Evolutionary conservation across 2,329 filamentous ascomycete genomes (phyloP), one percentile per base, ranked within the genome.

Genomic region (Penicillium sp.): DNA sequence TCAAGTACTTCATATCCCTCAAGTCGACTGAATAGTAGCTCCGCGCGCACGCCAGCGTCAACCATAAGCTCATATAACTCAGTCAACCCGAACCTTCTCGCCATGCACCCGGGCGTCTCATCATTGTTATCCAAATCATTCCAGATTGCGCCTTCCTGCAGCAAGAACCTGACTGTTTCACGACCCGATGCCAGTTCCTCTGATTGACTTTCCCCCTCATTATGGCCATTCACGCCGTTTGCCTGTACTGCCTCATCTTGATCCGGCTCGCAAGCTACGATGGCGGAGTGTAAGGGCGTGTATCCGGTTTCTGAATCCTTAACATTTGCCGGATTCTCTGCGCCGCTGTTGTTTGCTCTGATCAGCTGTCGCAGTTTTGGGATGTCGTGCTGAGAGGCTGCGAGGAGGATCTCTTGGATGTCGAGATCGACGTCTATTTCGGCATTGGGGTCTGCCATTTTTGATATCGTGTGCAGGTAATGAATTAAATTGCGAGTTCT

Each of bases 61-160:
- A 97, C 89, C 69, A 93, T 90, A 57, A 91, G 73, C 42, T 88
- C 83, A 69, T 99, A 97, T 35, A 97, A 75, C 50, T 84, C 81
- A 54, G 74, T 80, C 65, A 89, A 77, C 0, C 88, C 87, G 23
- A 97, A 63, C 47, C 83, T 70, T 26, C 81, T 79, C 8, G 94
- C 94, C 45, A 97, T 77, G 70, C 93, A 97, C 7, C 91, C 94
- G 0, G 94, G 91, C 3, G 94, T 97, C 79, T 97, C 93, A 65
- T 91, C 83, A 64, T 90, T 87, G 63, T 79, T 76, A 71, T 97
- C 91, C 56, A 97, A 79, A 70, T 97, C 92, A 75, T 99, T 99
- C 94, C 94, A 99, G 64, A 97, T 97, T 11, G 91, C 94, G 30
- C 94, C 94, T 64, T 89, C 88, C 66, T 92, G 82, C 59, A 97